Evolutionary conservation across 441 rosid species (phyloP), one percentile per base, ranked within the genome.

Genomic region (Metrosideros polymorpha): DNA sequence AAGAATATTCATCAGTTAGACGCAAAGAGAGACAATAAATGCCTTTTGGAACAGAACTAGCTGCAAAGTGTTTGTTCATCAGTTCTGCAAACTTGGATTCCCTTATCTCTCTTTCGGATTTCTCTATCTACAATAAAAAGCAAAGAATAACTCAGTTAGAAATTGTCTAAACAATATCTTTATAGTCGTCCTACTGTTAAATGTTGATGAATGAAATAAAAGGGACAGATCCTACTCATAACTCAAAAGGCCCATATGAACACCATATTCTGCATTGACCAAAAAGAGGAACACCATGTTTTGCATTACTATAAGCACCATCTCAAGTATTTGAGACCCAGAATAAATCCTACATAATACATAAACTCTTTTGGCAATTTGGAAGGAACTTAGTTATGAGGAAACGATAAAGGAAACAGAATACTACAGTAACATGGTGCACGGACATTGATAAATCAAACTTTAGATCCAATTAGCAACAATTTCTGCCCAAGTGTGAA

Each of bases 11-110:
- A 90, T 97, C 99, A 18, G 99, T 97, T 89, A 98, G 92, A 85
- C 96, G 96, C 54, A 97, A 91, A 90, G 99, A 91, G 87, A 98
- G 99, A 89, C 99, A 98, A 85, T 97, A 95, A 91, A 98, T 92
- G 91, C 99, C 96, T 94, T 97, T 98, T 15, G 99, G 99, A 88
- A 98, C 93, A 90, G 99, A 98, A 91, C 96, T 95, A 87, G 99
- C 99, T 87, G 99, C 99, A 87, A 96, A 96, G 91, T 98, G 99
- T 91, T 98, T 98, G 93, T 96, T 96, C 95, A 94, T 96, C 87
- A 97, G 94, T 89, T 98, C 99, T 39, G 97, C 87, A 86, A 98
- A 96, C 90, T 92, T 98, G 30, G 98, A 93, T 91, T 98, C 99
- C 89, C 98, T 93, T 84, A 94, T 91, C 84, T 98, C 99, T 84